These are phyloP conservation scores for Mycosphaerella arachidis DNA, from an alignment of 2,329 filamentous ascomycete species.

Conservation along the genomic window DNA sequence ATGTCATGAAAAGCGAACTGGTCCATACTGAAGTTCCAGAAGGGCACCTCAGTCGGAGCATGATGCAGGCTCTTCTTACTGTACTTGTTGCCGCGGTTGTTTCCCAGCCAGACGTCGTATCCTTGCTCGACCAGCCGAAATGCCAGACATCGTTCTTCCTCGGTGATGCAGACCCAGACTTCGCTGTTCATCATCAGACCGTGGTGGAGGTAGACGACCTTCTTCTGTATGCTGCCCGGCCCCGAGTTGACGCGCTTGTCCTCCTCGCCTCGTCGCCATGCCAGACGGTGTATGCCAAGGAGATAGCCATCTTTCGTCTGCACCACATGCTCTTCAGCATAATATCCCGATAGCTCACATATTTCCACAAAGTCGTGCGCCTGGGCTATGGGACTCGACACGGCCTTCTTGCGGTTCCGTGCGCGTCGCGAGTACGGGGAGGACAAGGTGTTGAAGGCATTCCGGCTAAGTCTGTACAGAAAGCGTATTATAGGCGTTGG, in stretches of 20 bases:
- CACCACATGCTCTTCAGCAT: constrained; percentile 91
- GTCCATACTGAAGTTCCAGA: constrained; percentile 98
- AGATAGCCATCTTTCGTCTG: constrained; percentile 93
- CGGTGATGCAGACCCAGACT: constrained; percentile 92
- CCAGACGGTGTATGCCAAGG: constrained; percentile 81
- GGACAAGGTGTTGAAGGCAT: constrained; percentile 74
- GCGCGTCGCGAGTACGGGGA: constrained; percentile 65
- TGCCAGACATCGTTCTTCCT: constrained; percentile 77
- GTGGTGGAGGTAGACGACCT: constrained; percentile 90
- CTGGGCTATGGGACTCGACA: constrained; percentile 62
- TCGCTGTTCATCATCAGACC: constrained; percentile 98
- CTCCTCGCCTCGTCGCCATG: constrained; percentile 78
- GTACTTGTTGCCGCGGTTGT: constrained; percentile 98
- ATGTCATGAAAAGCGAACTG: constrained; percentile 98
- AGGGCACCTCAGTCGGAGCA: constrained; percentile 69
- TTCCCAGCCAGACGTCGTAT: constrained; percentile 96
- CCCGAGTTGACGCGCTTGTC: constrained; percentile 71
- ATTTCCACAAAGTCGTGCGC: constrained; percentile 90
- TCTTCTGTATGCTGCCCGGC: constrained; percentile 65
- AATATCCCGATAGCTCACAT: constrained; percentile 86
- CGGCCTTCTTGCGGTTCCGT: constrained; percentile 59
- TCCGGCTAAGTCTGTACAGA: constrained; percentile 76
- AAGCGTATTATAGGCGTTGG: constrained; percentile 76
- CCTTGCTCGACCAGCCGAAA: constrained; percentile 85
- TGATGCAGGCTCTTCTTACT: constrained; percentile 84